phyloP scores from a whole-genome alignment of 257 asterid genomes.

The Jasminum sambac region DNA sequence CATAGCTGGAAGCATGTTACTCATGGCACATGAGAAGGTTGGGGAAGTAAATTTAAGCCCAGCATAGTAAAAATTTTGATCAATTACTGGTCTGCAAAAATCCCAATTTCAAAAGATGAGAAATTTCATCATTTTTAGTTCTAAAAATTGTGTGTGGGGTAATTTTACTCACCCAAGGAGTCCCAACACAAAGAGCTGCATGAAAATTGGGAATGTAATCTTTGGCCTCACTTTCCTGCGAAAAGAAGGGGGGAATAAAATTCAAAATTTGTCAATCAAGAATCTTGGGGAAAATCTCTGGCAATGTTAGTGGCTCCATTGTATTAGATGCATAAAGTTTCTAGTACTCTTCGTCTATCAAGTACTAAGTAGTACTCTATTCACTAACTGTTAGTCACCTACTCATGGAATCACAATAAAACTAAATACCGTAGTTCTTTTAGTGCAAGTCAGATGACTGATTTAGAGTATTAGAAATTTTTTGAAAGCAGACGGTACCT shows the following conservation, averaged over 20 bases:
- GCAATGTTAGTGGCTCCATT: too few relatives aligned
- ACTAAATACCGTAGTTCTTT: too few relatives aligned
- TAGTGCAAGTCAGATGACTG: too few relatives aligned
- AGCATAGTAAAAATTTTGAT: slow-evolving; percentile 86
- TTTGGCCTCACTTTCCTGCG: slow-evolving; percentile 88
- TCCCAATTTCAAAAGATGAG: background rate
- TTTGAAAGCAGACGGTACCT: slow-evolving; percentile 44
- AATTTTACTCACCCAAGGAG: slow-evolving; percentile 79
- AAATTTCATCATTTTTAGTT: background rate
- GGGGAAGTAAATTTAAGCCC: slow-evolving; percentile 83
- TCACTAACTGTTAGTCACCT: too few relatives aligned
- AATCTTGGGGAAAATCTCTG: background rate
- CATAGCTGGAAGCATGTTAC: slow-evolving; percentile 94
- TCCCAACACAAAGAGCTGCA: slow-evolving; percentile 81
- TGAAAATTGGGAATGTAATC: slow-evolving; percentile 75
- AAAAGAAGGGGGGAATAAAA: background rate
- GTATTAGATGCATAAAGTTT: too few relatives aligned
- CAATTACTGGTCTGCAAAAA: slow-evolving; percentile 77
- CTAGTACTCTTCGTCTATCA: too few relatives aligned
- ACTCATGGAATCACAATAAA: too few relatives aligned
- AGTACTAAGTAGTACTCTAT: too few relatives aligned
- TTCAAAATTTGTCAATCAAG: background rate
- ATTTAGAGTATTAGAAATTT: too few relatives aligned
- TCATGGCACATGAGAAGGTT: slow-evolving; percentile 83
- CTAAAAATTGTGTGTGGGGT: background rate